Evolutionary conservation across 805 yeast genomes (phyloP).

Genomic region (Zygoascus ofunaensis): DNA sequence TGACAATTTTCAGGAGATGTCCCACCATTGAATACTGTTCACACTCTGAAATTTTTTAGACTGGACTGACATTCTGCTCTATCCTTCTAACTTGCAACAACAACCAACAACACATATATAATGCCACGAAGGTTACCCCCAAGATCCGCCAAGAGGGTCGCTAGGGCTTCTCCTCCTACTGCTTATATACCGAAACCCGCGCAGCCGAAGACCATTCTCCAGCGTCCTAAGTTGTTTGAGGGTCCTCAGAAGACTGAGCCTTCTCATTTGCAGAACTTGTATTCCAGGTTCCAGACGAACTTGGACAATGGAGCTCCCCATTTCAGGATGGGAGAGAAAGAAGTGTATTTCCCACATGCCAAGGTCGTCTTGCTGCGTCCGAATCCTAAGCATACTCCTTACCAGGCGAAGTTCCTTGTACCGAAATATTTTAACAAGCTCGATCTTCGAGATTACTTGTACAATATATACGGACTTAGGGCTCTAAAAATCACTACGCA

Average conservation of each 20-base stretch:
- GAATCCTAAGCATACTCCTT: constrained; percentile 94
- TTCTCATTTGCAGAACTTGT: constrained; percentile 10
- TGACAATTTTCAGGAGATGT: too few relatives aligned
- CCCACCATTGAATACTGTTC: too few relatives aligned
- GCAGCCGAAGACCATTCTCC: background rate
- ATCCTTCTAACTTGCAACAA: too few relatives aligned
- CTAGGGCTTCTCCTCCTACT: constrained; percentile 15
- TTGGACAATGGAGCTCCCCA: constrained; percentile 51
- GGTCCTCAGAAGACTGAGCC: constrained; percentile 4
- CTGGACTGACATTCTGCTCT: too few relatives aligned
- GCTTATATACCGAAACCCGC: constrained; percentile 15
- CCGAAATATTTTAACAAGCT: constrained; percentile 89
- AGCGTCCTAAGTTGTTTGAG: background rate
- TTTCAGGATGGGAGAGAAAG: constrained; percentile 69
- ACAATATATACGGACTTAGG: constrained; percentile 80
- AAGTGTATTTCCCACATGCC: constrained; percentile 79
- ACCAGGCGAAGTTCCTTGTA: constrained; percentile 91
- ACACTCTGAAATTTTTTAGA: too few relatives aligned
- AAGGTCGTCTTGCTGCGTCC: constrained; percentile 75
- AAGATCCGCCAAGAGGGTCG: constrained; percentile 7
- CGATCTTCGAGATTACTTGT: constrained; percentile 89
- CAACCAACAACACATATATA: too few relatives aligned
- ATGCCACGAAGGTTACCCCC: constrained; percentile 3
- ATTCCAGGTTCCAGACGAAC: constrained; percentile 10
- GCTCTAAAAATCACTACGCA: constrained; percentile 86